A percentile compares a stretch with the other conserved stretches of the same genome.
Conservation (phyloP, 2,329 filamentous ascomycete species). For the Domatiomyces globalis region DNA sequence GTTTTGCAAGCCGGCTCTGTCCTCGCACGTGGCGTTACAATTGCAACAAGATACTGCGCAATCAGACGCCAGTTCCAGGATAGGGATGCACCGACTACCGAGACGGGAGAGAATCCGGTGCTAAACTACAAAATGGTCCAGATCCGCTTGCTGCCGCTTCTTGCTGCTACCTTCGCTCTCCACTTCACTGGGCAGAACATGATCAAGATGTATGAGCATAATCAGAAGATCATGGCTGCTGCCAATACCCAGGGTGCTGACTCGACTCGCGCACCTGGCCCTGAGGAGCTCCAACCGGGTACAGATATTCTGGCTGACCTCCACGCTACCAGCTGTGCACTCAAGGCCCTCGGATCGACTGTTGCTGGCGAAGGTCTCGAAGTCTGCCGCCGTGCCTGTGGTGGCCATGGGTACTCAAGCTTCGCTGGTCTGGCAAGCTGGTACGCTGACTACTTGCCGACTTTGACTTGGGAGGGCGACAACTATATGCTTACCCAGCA, state of each 20-base stretch:
- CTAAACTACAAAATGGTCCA: slow-evolving; percentile 74
- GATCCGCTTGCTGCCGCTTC: slow-evolving; percentile 54
- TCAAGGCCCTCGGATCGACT: slow-evolving; percentile 59
- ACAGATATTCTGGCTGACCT: slow-evolving; percentile 58
- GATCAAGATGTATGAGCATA: slow-evolving; percentile 59
- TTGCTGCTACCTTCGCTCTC: slow-evolving; percentile 62
- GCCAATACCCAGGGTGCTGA: slow-evolving; percentile 30
- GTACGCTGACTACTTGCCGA: slow-evolving; percentile 64
- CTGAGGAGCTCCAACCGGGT: slow-evolving; percentile 52
- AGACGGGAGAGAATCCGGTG: slow-evolving; percentile 55
- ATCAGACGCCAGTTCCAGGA: slow-evolving; percentile 69
- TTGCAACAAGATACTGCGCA: slow-evolving; percentile 59
- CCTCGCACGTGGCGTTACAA: slow-evolving; percentile 61
- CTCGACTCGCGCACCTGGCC: slow-evolving; percentile 44
- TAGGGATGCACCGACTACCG: slow-evolving; percentile 46
- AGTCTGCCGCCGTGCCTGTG: slow-evolving; percentile 59
- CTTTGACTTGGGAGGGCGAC: slow-evolving; percentile 60
- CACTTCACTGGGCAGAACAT: slow-evolving; percentile 66
- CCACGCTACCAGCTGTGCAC: slow-evolving; percentile 61
- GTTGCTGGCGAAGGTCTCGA: slow-evolving; percentile 62
- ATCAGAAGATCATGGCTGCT: slow-evolving; percentile 51
- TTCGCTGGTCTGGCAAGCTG: slow-evolving; percentile 63
- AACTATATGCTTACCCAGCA: slow-evolving; percentile 76
- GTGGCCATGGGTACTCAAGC: slow-evolving; percentile 61
- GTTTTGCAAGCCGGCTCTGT: slow-evolving; percentile 59